These are phyloP conservation scores for Phytophthora hibernalis DNA, from an alignment of 352 stramenopile genomes.

Conservation along the genomic window DNA sequence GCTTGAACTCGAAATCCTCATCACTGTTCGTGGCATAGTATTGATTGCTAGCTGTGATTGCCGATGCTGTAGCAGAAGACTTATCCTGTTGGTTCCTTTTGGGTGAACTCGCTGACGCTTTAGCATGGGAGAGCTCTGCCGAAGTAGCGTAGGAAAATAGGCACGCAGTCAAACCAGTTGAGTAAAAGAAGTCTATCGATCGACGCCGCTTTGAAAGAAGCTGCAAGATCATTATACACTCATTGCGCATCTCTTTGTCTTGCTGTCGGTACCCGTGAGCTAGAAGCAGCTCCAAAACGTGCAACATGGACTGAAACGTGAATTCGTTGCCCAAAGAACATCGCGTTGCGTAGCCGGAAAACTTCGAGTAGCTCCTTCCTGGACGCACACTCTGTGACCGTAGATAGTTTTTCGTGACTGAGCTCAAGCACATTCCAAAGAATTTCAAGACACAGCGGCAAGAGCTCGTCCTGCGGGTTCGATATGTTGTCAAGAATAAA, in stretches of 20 bases:
- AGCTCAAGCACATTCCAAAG: conserved; percentile 83
- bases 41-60: conserved; percentile 61
- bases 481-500: conserved; percentile 66
- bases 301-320: conserved; percentile 63
- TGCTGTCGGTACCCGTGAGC: conserved; percentile 68
- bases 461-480: conserved; percentile 67
- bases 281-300: conserved; percentile 65
- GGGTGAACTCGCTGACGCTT: conserved; percentile 2
- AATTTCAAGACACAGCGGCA: conserved; percentile 74
- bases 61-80: conserved; percentile 27
- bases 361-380: conserved; percentile 65
- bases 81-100: conserved; percentile 4
- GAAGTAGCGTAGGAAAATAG: conserved; percentile 73
- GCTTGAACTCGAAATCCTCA: conserved; percentile 88
- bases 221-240: conserved; percentile 72
- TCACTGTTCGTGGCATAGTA: conserved; percentile 74
- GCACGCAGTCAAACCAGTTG: conserved; percentile 61
- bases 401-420: conserved; percentile 59
- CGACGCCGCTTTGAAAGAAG: conserved; percentile 60
- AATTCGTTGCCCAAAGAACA: conserved; percentile 69
- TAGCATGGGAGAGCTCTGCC: conserved; percentile 43
- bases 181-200: conserved; percentile 63
- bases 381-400: conserved; percentile 47
- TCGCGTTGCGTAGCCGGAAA: conserved; percentile 70
- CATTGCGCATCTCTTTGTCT: conserved; percentile 84